phyloP scores from a whole-genome alignment of 2,329 filamentous ascomycete genomes.

The Teratosphaeria nubilosa region DNA sequence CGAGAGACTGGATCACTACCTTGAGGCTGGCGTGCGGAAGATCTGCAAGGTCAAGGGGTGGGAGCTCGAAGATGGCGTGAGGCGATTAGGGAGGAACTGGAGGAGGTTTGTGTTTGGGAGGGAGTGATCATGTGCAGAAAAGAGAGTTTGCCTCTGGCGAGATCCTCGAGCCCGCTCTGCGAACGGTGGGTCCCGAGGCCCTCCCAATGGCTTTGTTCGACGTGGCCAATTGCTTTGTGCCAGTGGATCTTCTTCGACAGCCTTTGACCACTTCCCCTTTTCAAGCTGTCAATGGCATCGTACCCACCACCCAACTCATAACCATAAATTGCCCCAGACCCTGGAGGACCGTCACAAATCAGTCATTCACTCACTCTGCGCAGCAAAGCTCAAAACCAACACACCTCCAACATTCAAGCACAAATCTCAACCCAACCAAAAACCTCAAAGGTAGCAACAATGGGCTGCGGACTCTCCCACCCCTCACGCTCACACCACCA shows the following conservation, averaged over 20 bases:
- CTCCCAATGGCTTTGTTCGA: not conserved
- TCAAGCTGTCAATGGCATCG: not conserved
- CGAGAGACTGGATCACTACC: slow-evolving; percentile 61
- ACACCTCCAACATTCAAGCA: not conserved
- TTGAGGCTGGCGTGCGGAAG: slow-evolving; percentile 66
- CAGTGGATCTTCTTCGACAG: not conserved
- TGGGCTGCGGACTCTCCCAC: not conserved
- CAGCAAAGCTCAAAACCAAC: not conserved
- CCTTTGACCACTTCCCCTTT: not conserved
- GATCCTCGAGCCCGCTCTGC: too few species aligned
- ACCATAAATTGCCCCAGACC: not conserved
- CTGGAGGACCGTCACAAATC: not conserved
- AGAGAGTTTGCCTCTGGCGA: too few species aligned
- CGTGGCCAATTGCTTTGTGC: not conserved
- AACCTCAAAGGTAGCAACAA: not conserved
- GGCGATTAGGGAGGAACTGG: slow-evolving; percentile 64
- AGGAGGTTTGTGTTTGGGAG: slow-evolving; percentile 60
- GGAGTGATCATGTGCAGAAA: not conserved
- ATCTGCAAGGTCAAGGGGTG: slow-evolving; percentile 73
- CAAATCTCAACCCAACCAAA: not conserved
- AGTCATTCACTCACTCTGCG: not conserved
- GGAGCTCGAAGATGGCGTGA: slow-evolving; percentile 61
- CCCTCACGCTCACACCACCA: not conserved
- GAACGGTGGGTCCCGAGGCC: too few species aligned
- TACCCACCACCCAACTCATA: not conserved